These are phyloP conservation scores for Trichoderma brevicompactum DNA, from an alignment of 2,329 filamentous ascomycete genomes.

Conservation along the genomic window DNA sequence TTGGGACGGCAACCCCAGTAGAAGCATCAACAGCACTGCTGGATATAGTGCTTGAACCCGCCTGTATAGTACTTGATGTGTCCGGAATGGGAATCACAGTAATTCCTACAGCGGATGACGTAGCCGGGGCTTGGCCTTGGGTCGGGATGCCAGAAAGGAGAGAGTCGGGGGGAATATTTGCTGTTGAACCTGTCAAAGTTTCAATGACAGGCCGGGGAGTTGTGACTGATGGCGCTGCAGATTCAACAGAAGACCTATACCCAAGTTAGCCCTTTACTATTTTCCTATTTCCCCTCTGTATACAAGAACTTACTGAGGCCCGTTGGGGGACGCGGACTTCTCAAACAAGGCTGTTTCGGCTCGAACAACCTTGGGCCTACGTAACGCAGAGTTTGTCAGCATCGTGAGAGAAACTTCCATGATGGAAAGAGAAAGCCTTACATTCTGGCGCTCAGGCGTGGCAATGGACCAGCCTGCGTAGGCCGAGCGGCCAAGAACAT, in stretches of 20 bases:
- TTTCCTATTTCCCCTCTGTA: background rate
- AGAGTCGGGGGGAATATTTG: constrained; percentile 28
- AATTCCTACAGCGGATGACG: background rate
- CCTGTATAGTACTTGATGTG: background rate
- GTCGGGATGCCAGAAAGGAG: constrained; percentile 7
- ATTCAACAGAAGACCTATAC: background rate
- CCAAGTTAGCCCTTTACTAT: background rate
- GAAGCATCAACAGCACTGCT: background rate
- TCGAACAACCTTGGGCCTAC: constrained; percentile 30
- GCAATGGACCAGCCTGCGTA: constrained; percentile 44
- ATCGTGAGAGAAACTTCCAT: background rate
- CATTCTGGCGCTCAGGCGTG: constrained; percentile 40
- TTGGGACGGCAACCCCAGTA: background rate
- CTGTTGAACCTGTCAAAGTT: constrained; percentile 24
- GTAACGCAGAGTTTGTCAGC: constrained; percentile 25
- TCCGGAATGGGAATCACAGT: constrained; percentile 15
- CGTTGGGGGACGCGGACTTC: background rate
- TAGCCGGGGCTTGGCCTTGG: background rate
- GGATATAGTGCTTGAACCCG: background rate
- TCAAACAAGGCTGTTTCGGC: constrained; percentile 25
- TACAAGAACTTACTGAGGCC: constrained; percentile 5
- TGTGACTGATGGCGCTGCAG: background rate
- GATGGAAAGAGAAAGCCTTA: constrained; percentile 31
- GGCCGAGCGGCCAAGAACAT: constrained; percentile 39
- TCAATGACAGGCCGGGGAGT: constrained; percentile 24